Conservation (phyloP, 768 basidiomycete genomes). For the Amanita jacksonii region DNA sequence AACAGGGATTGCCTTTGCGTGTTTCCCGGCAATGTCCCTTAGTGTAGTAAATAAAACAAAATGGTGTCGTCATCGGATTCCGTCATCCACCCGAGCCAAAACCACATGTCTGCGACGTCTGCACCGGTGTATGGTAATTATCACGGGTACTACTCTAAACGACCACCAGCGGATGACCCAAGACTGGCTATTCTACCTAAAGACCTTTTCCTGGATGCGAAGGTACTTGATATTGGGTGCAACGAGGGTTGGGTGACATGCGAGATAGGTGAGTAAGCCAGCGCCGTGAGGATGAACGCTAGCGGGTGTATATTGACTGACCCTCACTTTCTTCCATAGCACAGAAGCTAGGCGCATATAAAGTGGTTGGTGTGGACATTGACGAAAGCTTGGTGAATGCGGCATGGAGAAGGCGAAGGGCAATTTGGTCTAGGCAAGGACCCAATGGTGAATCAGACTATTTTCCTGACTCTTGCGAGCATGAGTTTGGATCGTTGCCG, state of each 20-base stretch:
- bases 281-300: too few species aligned
- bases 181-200: slow-evolving; percentile 55
- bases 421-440: slow-evolving; percentile 61
- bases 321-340: slow-evolving; percentile 30
- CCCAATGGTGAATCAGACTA: slow-evolving; percentile 34
- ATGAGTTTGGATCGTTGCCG: slow-evolving; percentile 67
- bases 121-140: slow-evolving; percentile 55
- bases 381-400: slow-evolving; percentile 63
- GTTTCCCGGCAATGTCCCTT: too few species aligned
- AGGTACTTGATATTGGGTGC: slow-evolving; percentile 77
- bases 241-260: slow-evolving; percentile 83
- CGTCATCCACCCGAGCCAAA: too few species aligned
- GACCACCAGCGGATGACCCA: slow-evolving; percentile 49
- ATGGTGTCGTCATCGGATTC: too few species aligned
- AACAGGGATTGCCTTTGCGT: too few species aligned
- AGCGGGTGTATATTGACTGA: background rate
- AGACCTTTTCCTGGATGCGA: slow-evolving; percentile 40
- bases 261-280: too few species aligned
- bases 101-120: too few species aligned
- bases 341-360: slow-evolving; percentile 50
- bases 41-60: too few species aligned
- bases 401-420: slow-evolving; percentile 65
- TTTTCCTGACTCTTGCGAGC: slow-evolving; percentile 72
- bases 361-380: slow-evolving; percentile 79
- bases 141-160: slow-evolving; percentile 72